Conservation (phyloP, 2,329 filamentous ascomycete genomes). For the Cytospora paraplurivora region DNA sequence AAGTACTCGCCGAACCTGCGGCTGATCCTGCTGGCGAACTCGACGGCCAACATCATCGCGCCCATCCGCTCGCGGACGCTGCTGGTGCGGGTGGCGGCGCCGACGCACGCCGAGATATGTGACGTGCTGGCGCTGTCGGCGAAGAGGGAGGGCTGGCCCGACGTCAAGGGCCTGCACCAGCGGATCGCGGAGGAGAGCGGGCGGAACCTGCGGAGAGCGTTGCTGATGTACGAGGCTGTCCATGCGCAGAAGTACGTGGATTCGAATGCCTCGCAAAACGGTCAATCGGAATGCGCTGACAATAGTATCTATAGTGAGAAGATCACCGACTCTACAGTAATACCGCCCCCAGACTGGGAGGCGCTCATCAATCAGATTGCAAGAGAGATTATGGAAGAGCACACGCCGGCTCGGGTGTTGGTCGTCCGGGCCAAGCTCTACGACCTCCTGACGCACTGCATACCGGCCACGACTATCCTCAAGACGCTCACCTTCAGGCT, state of each 20-base stretch:
- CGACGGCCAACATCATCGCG: conserved; percentile 98
- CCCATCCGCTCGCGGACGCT: conserved; percentile 91
- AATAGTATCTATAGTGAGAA: conserved; percentile 69
- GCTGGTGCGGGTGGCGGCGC: conserved; percentile 87
- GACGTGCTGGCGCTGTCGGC: conserved; percentile 69
- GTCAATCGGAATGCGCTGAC: conserved; percentile 14
- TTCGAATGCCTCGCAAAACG: background rate
- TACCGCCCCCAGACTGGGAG: conserved; percentile 97
- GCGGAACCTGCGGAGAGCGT: conserved; percentile 82
- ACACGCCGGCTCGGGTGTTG: conserved; percentile 85
- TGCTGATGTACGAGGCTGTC: conserved; percentile 96
- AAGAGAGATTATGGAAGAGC: conserved; percentile 90
- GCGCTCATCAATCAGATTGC: conserved; percentile 86
- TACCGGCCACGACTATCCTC: conserved; percentile 89
- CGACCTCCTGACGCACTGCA: conserved; percentile 94
- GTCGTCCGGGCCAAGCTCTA: conserved; percentile 93
- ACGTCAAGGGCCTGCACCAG: conserved; percentile 73
- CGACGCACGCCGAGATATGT: conserved; percentile 82
- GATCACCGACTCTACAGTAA: conserved; percentile 81
- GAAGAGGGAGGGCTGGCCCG: conserved; percentile 82
- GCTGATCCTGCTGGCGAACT: conserved; percentile 90
- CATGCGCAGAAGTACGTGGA: conserved; percentile 87
- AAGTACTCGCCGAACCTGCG: conserved; percentile 97
- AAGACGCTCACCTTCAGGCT: conserved; percentile 96
- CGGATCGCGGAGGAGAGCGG: conserved; percentile 90